Conservation (phyloP, 2,329 filamentous ascomycete genomes). For the Pyrenochaeta sp. region DNA sequence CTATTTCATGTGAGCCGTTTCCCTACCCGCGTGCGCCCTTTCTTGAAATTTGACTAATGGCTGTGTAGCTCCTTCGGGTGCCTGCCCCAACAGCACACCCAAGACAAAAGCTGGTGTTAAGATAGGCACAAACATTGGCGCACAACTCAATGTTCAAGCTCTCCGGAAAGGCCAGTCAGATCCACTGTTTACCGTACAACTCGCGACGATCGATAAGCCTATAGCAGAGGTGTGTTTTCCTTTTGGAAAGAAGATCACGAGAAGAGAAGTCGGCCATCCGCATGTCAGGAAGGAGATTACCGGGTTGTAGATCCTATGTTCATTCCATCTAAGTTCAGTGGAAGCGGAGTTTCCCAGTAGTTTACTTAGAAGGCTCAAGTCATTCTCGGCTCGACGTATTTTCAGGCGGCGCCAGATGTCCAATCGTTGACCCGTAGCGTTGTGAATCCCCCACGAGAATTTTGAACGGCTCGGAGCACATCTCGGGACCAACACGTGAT, state of each 20-base stretch:
- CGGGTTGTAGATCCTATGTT: too few relatives aligned
- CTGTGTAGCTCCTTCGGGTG: slow-evolving; percentile 16
- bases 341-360: too few relatives aligned
- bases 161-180: slow-evolving; percentile 13
- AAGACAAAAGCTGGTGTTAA: slow-evolving; percentile 19
- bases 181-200: slow-evolving; percentile 20
- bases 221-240: slow-evolving; percentile 22
- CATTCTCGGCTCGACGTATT: too few relatives aligned
- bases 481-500: too few relatives aligned
- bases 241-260: slow-evolving; percentile 7
- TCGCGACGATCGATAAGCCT: slow-evolving; percentile 23
- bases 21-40: neutral
- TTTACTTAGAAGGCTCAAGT: too few relatives aligned
- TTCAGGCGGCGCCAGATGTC: too few relatives aligned
- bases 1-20: slow-evolving; percentile 13
- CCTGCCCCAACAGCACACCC: slow-evolving; percentile 10
- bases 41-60: slow-evolving; percentile 3
- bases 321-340: too few relatives aligned
- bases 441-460: too few relatives aligned
- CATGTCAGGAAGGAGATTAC: neutral
- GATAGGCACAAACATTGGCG: slow-evolving; percentile 13
- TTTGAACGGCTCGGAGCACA: too few relatives aligned
- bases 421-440: too few relatives aligned
- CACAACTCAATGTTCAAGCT: slow-evolving; percentile 16
- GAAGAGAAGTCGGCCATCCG: slow-evolving; percentile 1